Evolutionary conservation across 495 filamentous ascomycete species (phyloP).

Genomic region (Penicillium goetzii): DNA sequence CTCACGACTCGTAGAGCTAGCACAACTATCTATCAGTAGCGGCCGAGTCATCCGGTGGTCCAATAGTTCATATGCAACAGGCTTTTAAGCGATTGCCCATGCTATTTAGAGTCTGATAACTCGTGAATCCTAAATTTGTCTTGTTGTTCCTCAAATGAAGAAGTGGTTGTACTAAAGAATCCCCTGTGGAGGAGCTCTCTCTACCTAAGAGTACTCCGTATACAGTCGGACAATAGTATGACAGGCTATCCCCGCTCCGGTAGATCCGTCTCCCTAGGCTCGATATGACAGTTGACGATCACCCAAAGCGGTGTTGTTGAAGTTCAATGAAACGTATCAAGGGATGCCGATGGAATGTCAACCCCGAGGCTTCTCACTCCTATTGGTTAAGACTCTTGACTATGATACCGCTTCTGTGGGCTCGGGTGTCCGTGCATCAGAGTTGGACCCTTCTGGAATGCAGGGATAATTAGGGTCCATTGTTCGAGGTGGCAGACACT

Average conservation of each 20-base stretch:
- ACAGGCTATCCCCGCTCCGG: neutral
- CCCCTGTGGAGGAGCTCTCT: neutral
- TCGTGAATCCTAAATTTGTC: neutral
- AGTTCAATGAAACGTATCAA: constrained; percentile 1
- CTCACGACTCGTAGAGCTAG: neutral
- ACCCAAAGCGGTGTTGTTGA: neutral
- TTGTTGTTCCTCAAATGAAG: neutral
- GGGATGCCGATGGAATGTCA: neutral
- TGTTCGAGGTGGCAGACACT: constrained; percentile 7
- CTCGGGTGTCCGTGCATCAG: neutral
- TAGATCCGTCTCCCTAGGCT: neutral
- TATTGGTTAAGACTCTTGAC: neutral
- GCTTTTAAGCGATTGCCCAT: neutral
- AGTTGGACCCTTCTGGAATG: constrained; percentile 12
- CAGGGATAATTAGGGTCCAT: neutral
- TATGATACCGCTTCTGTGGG: neutral
- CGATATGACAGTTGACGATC: neutral
- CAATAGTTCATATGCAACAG: neutral
- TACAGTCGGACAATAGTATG: neutral
- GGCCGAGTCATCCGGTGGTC: neutral
- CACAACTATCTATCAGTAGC: neutral
- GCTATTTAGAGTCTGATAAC: neutral
- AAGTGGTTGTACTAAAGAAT: neutral
- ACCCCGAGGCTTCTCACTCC: neutral
- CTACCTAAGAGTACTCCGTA: neutral